Percentiles rank a stretch among this genome's conserved stretches.
Evolutionary conservation across 2,329 filamentous ascomycete species (phyloP).

Genomic region (Xylaria sp.): DNA sequence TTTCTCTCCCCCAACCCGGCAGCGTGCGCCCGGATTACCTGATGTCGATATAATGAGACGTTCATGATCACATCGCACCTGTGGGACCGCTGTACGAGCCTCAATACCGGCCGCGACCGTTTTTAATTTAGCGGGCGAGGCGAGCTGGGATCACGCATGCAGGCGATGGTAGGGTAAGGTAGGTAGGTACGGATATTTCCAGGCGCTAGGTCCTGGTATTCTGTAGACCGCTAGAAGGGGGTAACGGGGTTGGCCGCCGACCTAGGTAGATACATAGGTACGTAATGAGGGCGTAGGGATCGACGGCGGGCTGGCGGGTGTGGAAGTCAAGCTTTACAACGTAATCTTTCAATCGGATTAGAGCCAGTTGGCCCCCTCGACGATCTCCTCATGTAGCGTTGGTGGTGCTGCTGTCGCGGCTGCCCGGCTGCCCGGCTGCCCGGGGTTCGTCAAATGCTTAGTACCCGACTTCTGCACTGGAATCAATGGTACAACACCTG

Average conservation of each 20-base stretch:
- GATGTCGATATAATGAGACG: not conserved
- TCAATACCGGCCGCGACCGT: constrained; percentile 6
- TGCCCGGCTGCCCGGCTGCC: not conserved
- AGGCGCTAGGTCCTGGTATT: too few species aligned
- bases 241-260: too few species aligned
- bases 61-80: constrained; percentile 3
- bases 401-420: not conserved
- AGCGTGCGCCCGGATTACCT: not conserved
- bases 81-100: constrained; percentile 14
- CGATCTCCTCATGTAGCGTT: not conserved
- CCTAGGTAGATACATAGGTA: not conserved
- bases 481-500: too few species aligned
- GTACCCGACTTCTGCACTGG: too few species aligned
- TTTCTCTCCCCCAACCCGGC: not conserved
- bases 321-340: too few species aligned
- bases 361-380: not conserved
- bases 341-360: not conserved
- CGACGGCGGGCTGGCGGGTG: not conserved
- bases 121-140: too few species aligned
- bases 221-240: not conserved
- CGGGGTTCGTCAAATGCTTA: too few species aligned
- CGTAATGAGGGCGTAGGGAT: not conserved
- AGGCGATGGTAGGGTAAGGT: too few species aligned
- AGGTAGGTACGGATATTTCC: too few species aligned
- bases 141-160: too few species aligned